Conservation (phyloP, 768 basidiomycete species). For the Suillus lakei region DNA sequence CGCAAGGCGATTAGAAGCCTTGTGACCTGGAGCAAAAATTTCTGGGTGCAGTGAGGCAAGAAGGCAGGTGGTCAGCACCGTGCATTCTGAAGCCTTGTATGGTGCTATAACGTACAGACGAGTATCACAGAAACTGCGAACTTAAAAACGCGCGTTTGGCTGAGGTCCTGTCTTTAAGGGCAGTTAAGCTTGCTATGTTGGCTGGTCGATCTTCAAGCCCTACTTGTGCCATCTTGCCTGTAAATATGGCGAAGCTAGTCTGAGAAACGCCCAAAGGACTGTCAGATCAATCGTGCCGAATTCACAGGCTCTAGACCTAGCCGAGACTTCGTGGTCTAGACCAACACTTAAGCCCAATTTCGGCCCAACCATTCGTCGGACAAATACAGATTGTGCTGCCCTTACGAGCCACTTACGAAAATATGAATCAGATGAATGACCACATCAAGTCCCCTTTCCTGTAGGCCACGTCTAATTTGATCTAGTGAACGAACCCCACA, state of each 20-base stretch:
- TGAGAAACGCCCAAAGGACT: slow-evolving; percentile 12
- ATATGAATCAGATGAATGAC: slow-evolving; percentile 9
- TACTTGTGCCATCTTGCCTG: slow-evolving; percentile 12
- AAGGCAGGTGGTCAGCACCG: slow-evolving; percentile 10
- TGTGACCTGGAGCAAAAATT: slow-evolving; percentile 6
- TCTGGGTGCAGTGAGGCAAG: slow-evolving; percentile 10
- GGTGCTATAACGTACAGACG: slow-evolving; percentile 16
- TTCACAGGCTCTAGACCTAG: slow-evolving; percentile 31
- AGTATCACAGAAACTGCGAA: slow-evolving; percentile 13
- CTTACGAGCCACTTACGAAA: slow-evolving; percentile 9
- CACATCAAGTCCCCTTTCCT: slow-evolving; percentile 7
- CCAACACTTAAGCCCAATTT: neutral
- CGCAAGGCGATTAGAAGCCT: slow-evolving; percentile 7
- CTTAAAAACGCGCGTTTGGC: slow-evolving; percentile 7
- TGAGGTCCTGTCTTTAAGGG: neutral
- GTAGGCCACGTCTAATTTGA: slow-evolving; percentile 4
- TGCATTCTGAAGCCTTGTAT: slow-evolving; percentile 9
- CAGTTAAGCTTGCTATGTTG: neutral
- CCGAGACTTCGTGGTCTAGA: slow-evolving; percentile 21
- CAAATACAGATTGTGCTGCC: slow-evolving; percentile 11
- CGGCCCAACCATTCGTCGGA: neutral
- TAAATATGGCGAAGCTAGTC: slow-evolving; percentile 20
- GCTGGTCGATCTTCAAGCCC: slow-evolving; percentile 16
- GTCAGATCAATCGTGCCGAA: slow-evolving; percentile 19
- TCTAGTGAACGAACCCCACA: slow-evolving; percentile 1